Evolutionary conservation across 139 green algal species (phyloP).

Genomic region (Medakamo hakoo): DNA sequence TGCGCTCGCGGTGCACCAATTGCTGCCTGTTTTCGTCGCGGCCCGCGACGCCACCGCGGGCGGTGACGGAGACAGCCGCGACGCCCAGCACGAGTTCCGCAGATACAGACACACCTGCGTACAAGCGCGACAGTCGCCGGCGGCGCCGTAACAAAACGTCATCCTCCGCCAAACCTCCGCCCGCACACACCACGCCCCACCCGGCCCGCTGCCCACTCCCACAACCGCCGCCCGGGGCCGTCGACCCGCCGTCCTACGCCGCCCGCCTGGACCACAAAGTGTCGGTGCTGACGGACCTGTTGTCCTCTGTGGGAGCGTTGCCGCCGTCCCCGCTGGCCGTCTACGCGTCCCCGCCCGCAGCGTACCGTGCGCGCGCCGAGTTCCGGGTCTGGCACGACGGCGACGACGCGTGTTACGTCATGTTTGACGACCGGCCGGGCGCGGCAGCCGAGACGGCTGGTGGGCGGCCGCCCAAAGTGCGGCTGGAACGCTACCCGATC

Average conservation of each 20-base stretch:
- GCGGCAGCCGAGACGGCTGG: too few relatives aligned
- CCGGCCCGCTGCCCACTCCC: background rate
- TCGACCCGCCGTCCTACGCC: constrained; percentile 25
- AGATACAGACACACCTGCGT: background rate
- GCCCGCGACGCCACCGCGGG: too few relatives aligned
- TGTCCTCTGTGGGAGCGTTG: constrained; percentile 36
- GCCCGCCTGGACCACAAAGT: constrained; percentile 40
- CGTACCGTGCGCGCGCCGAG: constrained; percentile 23
- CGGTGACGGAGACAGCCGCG: too few relatives aligned
- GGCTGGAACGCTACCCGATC: constrained; percentile 63
- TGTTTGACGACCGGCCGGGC: too few relatives aligned
- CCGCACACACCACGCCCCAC: too few relatives aligned
- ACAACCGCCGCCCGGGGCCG: too few relatives aligned
- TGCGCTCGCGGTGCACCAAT: too few relatives aligned
- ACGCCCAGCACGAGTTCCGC: too few relatives aligned
- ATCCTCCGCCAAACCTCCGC: background rate
- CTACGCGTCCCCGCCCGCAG: constrained; percentile 21
- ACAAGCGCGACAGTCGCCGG: background rate
- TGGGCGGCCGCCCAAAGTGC: constrained; percentile 15
- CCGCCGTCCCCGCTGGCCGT: constrained; percentile 32
- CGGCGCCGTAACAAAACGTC: background rate
- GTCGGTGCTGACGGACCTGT: constrained; percentile 16
- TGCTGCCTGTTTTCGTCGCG: too few relatives aligned
- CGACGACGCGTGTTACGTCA: constrained; percentile 42
- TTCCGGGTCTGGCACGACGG: constrained; percentile 55